A percentile compares a stretch with the other conserved stretches of the same genome.
Conservation (phyloP, 2,329 filamentous ascomycete species). For the Colletotrichum orchidophilum region DNA sequence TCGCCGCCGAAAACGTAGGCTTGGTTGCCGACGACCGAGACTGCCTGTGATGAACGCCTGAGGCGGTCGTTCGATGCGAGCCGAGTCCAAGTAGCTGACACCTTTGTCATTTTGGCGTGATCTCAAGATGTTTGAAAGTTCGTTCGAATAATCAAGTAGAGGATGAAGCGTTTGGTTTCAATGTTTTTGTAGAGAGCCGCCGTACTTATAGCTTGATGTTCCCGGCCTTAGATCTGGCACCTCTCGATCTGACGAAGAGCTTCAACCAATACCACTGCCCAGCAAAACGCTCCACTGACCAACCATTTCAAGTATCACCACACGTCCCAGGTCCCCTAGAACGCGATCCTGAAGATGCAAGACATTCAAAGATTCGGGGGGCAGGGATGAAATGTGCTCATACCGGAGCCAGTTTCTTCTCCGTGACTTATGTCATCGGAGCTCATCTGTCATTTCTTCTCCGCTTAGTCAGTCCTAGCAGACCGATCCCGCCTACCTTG, state of each 20-base stretch:
- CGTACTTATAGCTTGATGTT: background rate
- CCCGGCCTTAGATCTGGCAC: background rate
- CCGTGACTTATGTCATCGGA: background rate
- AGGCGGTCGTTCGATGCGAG: conserved; percentile 44
- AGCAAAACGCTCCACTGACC: background rate
- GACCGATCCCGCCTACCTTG: too few species aligned
- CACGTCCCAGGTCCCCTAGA: background rate
- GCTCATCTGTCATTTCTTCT: background rate
- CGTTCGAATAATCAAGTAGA: too few species aligned
- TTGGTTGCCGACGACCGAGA: conserved; percentile 50
- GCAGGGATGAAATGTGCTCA: background rate
- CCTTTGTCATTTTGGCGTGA: conserved; percentile 32
- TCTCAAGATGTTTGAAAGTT: background rate
- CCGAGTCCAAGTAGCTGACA: conserved; percentile 36
- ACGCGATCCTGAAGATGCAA: background rate
- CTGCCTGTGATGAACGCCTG: conserved; percentile 59
- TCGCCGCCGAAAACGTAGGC: conserved; percentile 63
- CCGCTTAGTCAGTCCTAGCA: background rate
- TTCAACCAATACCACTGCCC: background rate
- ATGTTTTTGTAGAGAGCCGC: background rate
- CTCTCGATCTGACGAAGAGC: background rate
- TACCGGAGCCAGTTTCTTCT: background rate
- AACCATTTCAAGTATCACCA: background rate
- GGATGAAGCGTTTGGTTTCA: too few species aligned
- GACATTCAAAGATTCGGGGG: background rate